Base-by-base conservation (phyloP, 1,284 basidiomycete genomes). In the Psilocybe mexicana region DNA sequence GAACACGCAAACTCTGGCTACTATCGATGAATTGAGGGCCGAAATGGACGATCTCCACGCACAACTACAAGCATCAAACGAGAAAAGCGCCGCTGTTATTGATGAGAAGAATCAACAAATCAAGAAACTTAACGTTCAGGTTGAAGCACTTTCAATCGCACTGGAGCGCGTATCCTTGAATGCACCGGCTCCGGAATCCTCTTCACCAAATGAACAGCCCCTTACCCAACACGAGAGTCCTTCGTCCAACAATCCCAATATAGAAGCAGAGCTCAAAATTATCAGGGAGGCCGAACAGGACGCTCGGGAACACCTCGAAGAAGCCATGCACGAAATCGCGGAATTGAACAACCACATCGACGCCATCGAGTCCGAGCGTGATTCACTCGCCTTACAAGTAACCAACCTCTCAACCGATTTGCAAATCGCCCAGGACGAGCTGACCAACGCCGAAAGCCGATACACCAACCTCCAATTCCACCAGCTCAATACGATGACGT, bases 341-440 rank as follows among this genome's bases (percentile, higher is more conserved):
- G 75, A 77, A 14, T 64, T 80, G 18, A 72, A 74, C 11, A 72
- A 76, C 30, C 69, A 75, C 12, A 76, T 84, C 18, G 79, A 85
- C 45, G 74, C 79, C 43, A 72, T 81, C 30, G 85, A 87, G 64
- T 82, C 85, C 0, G 80, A 87, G 61, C 83, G 87, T 12, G 79
- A 85, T 61, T 82, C 87, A 0, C 77, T 89, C 25, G 72, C 73
- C 23, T 76, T 88, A 4, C 85, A 87, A 65, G 72, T 87, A 35
- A 77, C 77, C 3, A 87, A 88, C 59, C 72, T 90, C n/a, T 77
- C 80, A 51, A 70, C 75, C 36, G 87, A 90, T 59, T 75, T 89
- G 14, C 69, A 75, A 4, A 64, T 64, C 18, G 78, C 76, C 2
- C 83, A 82, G 57, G 70, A 79, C 30, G 84, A 87, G 48, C 70